Evolutionary conservation across 768 basidiomycete species (phyloP), one percentile per base, ranked within the genome.

Genomic region (Fistulinella prunicolor): DNA sequence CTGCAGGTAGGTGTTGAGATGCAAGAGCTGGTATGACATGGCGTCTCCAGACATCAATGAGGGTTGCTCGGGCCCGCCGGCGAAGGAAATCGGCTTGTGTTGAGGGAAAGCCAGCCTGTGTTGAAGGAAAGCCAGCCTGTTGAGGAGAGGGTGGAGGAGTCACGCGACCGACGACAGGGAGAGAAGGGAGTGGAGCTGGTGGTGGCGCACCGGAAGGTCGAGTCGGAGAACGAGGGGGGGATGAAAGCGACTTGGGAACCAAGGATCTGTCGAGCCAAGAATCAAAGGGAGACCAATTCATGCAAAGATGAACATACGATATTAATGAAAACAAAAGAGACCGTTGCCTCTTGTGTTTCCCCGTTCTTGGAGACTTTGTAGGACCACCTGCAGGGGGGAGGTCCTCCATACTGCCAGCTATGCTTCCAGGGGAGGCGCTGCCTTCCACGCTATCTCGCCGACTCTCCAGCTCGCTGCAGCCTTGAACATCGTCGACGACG

Each of bases 271-370:
- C 28, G 38, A 37, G 0, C 5, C 26, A 4, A 42, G 21, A 20
- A 41, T 57, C 37, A 57, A 44, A 22, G 21, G n/a, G 22, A 38
- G 38, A 19, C n/a, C 22, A 35, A 26, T 21, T 16, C 12, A 34
- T 13, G 13, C 9, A 45, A 46, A 22, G 2, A 30, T 9, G 12
- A 9, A 57, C 53, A 50, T 68, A 84, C 76, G 81, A 76, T 49
- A 88, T 79, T 34, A 89, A 69, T 7, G 83, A 77, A 77, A 83
- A 85, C 40, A 87, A 70, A 50, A 89, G 61, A 14, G 87, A 89
- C 37, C 81, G 75, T 56, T 85, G 81, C 55, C 81, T 85, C 68
- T 83, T 86, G 55, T 87, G 83, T 53, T 76, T 78, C 35, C 69
- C 58, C 3, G 55, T 55, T 57, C 72, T 77, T 36, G 57, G 57